Evolutionary conservation across 768 basidiomycete genomes (phyloP), one percentile per base, ranked within the genome.

Genomic region (Porphyrellus cyaneotinctus): DNA sequence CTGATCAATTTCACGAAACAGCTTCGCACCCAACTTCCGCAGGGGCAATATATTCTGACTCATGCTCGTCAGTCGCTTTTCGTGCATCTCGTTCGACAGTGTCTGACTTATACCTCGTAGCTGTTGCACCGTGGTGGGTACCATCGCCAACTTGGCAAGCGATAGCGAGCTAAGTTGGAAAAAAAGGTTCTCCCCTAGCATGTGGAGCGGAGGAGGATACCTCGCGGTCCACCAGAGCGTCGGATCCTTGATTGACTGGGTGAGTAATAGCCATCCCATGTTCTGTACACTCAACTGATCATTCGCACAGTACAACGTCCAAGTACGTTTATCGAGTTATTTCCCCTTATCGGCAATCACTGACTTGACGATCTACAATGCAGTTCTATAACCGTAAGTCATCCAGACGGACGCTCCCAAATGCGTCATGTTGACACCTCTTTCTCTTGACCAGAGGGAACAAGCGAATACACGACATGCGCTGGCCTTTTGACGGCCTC

Each of bases 391-490:
- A 69, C n/a, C 63, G 69, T 69, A 10, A 43, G 67, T 33, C 9
- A 13, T 41, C 26, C 2, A 7, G 3, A 14, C 20, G 3, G 6
- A 18, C 0, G 12, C 38, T 32, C 14, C 6, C 1, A 9, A 28
- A 41, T 0, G 7, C 28, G 36, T 35, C 17, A 15, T 39, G 1
- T 36, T 58, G 18, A 54, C 2, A n/a, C 20, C 4, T 28, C 14
- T 17, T 31, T 14, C 4, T 23, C 37, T 31, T 14, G 18, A 23
- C 18, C 64, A 85, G 84, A 86, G 75, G 85, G 83, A 37, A 58
- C 71, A 18, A 69, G 68, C 14, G 85, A 85, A 60, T 88, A 87
- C 63, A 82, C 81, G 7, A 83, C 82, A 26, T 88, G 85, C 63
- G 45, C 64, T 20, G 77, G 75, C 35, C 78, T 91, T 26, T 69